phyloP scores from a whole-genome alignment of 2,329 filamentous ascomycete genomes.

The Truncatella angustata region DNA sequence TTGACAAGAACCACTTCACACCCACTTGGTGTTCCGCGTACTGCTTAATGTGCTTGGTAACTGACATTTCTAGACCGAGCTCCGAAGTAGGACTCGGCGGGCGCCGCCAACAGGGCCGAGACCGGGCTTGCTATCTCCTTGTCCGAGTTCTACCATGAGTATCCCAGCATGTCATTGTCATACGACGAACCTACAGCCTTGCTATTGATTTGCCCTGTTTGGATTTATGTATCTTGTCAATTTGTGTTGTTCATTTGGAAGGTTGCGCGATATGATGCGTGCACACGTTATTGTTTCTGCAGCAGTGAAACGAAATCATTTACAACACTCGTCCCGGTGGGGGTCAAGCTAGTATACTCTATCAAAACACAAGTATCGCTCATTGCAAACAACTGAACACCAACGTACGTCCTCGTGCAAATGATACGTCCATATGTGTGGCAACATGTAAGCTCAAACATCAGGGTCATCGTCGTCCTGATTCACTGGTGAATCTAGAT shows the following conservation, averaged over 20 bases:
- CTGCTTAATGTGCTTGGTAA: background rate
- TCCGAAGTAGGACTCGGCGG: background rate
- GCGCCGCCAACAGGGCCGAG: background rate
- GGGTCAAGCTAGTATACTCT: background rate
- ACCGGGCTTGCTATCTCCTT: background rate
- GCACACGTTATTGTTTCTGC: too few species aligned
- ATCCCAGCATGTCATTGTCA: too few species aligned
- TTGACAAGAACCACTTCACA: background rate
- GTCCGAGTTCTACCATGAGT: too few species aligned
- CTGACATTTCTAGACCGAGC: background rate
- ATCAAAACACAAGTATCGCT: background rate
- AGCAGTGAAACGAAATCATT: background rate
- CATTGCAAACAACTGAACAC: too few species aligned
- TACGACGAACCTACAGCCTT: too few species aligned
- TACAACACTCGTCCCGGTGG: background rate
- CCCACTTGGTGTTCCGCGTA: background rate
- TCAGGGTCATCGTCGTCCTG: constrained; percentile 11
- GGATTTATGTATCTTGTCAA: too few species aligned
- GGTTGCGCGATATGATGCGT: too few species aligned
- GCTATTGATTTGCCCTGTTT: too few species aligned
- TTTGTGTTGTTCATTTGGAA: too few species aligned
- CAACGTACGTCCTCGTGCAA: too few species aligned
- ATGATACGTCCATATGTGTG: background rate
- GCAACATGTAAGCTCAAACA: constrained; percentile 9
- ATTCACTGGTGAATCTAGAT: too few species aligned